Conservation (phyloP, 805 yeast genomes). For the Teunomyces panamensis region DNA sequence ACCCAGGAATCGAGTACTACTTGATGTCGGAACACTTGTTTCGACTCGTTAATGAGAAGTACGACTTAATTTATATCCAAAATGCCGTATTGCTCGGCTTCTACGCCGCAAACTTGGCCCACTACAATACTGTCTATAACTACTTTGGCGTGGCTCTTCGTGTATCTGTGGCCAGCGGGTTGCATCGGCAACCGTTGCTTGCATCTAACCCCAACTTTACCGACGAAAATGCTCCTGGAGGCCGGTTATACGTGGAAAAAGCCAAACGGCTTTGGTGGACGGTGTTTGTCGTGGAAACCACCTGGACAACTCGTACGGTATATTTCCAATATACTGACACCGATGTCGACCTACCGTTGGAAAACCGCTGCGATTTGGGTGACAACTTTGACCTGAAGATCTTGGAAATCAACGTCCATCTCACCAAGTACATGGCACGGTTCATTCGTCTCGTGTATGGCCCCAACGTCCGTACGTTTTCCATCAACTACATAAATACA, state of each 20-base stretch:
- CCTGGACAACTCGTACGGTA: constrained; percentile 40
- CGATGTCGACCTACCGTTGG: constrained; percentile 40
- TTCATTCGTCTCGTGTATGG: constrained; percentile 36
- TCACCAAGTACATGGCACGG: constrained; percentile 37
- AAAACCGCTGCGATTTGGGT: constrained; percentile 24
- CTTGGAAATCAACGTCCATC: constrained; percentile 37
- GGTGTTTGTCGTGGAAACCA: constrained; percentile 35
- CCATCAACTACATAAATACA: constrained; percentile 40
- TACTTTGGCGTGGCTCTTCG: constrained; percentile 40
- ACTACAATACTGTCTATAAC: constrained; percentile 37
- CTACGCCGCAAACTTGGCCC: constrained; percentile 34
- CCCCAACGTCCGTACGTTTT: constrained; percentile 38
- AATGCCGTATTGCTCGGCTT: constrained; percentile 32
- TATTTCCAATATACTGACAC: constrained; percentile 43
- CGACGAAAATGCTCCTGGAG: too few species aligned
- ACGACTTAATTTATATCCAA: constrained; percentile 32
- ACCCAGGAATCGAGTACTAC: constrained; percentile 35
- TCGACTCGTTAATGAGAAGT: constrained; percentile 29
- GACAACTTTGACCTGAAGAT: constrained; percentile 29
- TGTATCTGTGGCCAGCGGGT: constrained; percentile 35
- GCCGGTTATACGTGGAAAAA: constrained; percentile 20
- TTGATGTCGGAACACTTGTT: constrained; percentile 31
- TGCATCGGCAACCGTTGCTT: constrained; percentile 24
- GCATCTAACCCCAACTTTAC: too few species aligned
- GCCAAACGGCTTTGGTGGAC: constrained; percentile 43